Conservation (phyloP, 2,329 filamentous ascomycete genomes). For the Xylariaceae sp. region DNA sequence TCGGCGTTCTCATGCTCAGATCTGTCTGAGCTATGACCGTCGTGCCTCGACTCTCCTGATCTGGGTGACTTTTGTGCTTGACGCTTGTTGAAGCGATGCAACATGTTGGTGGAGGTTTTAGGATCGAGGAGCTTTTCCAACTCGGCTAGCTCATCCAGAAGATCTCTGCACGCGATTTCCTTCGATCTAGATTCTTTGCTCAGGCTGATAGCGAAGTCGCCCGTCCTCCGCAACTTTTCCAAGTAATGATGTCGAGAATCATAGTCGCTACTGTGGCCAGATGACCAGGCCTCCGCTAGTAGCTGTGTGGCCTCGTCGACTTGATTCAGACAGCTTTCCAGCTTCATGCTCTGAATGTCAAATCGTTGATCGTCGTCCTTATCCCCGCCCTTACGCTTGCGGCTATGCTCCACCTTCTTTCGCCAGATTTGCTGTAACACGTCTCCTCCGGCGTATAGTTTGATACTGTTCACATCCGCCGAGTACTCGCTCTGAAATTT, state of each 20-base stretch:
- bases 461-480: conserved; percentile 23
- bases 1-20: neutral
- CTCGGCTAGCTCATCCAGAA: conserved; percentile 24
- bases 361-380: conserved; percentile 20
- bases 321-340: conserved; percentile 25
- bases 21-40: neutral
- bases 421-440: conserved; percentile 29
- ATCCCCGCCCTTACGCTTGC: conserved; percentile 15
- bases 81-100: conserved; percentile 19
- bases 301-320: conserved; percentile 21
- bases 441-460: conserved; percentile 19
- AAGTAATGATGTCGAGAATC: conserved; percentile 23
- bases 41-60: neutral
- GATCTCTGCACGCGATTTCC: conserved; percentile 24
- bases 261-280: conserved; percentile 11
- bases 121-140: conserved; percentile 26
- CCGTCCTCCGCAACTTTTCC: conserved; percentile 21
- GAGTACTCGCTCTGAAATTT: conserved; percentile 23
- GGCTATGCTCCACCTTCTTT: conserved; percentile 21
- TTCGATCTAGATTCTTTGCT: conserved; percentile 19
- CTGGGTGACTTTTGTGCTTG: neutral
- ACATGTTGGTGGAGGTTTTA: conserved; percentile 8
- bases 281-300: conserved; percentile 7
- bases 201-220: conserved; percentile 20
- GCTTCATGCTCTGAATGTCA: conserved; percentile 23